phyloP scores from a whole-genome alignment of 441 rosid species.

The Mallotus japonicus region DNA sequence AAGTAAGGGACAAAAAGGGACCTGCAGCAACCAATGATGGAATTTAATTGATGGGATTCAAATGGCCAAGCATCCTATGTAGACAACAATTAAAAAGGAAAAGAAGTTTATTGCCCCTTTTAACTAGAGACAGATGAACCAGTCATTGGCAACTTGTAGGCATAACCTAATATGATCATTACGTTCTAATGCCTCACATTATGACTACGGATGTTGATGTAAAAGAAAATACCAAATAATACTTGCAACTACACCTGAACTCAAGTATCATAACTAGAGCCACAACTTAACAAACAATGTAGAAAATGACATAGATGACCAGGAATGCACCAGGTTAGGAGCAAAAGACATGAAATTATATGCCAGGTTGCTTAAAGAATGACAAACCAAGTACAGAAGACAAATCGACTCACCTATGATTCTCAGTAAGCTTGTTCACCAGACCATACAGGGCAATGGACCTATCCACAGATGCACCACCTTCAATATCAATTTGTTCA shows the following conservation, averaged over 20 bases:
- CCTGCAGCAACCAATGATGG: slow-evolving; percentile 46
- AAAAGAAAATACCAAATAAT: background rate
- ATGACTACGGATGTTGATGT: background rate
- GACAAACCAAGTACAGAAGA: background rate
- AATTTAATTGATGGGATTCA: slow-evolving; percentile 21
- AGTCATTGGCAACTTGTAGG: background rate
- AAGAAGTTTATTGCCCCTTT: background rate
- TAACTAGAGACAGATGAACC: background rate
- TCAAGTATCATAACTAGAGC: background rate
- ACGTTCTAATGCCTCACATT: background rate
- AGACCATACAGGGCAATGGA: slow-evolving; percentile 76
- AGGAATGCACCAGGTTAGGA: background rate
- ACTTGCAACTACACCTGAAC: background rate
- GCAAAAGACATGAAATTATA: background rate
- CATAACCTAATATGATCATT: background rate
- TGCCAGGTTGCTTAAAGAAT: background rate
- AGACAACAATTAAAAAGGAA: background rate
- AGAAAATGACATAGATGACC: background rate
- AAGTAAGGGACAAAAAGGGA: slow-evolving; percentile 92
- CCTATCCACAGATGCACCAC: slow-evolving; percentile 51
- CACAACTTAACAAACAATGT: background rate
- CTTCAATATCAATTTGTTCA: slow-evolving; percentile 43
- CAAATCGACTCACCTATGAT: slow-evolving; percentile 61
- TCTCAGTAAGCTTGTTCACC: slow-evolving; percentile 78
- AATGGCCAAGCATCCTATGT: background rate